Base-by-base conservation (phyloP, 108 stramenopile genomes). In the Mayamaea pseudoterrestris region DNA sequence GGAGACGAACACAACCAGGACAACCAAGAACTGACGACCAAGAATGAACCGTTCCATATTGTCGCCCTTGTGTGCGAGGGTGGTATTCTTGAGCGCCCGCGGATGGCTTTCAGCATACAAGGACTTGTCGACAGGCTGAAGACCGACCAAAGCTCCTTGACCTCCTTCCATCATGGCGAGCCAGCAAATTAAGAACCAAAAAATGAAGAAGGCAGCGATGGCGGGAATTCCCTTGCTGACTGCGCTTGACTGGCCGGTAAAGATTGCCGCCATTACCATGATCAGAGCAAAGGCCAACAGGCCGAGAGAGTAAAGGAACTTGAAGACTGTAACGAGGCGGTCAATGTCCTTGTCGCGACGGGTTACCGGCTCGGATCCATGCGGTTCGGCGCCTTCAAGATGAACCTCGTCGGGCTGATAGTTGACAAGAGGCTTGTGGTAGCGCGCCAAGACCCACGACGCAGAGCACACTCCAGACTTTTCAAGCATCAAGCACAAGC, bases 401-500 rank as follows among this genome's bases (percentile, higher is more conserved):
- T 68, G 66, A 11, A 63, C 58, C 13, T 60, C 71, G 27, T 79
- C 77, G 8, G 44, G 55, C 46, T 65, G 63, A 28, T 50, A 67
- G 9, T 57, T 44, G 21, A 41, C 35, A n/a, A 73, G 6, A 1
- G 18, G 21, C 45, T 52, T 58, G 30, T 58, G 50, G 37, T 34
- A 31, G 7, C 30, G 39, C 3, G 41, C 67, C 41, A 69, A 35
- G 7, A 62, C 42, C 69, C 73, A 74, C 2, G 73, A 60, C 0
- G 52, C 57, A 18, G 61, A 63, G 53, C 72, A 79, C 22, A 79
- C 55, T 0, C 77, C 77, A 1, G 65, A 48, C 4, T 47, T 31
- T 50, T 79, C 73, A 0, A 74, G 46, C 7, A 60, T 2, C 11
- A 79, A 53, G 44, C 73, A 74, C 14, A 74, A 14, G 5, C 65